These are phyloP conservation scores for Gilbertella persicaria DNA, from an alignment of 371 early-diverging fungal genomes.

Conservation along the genomic window DNA sequence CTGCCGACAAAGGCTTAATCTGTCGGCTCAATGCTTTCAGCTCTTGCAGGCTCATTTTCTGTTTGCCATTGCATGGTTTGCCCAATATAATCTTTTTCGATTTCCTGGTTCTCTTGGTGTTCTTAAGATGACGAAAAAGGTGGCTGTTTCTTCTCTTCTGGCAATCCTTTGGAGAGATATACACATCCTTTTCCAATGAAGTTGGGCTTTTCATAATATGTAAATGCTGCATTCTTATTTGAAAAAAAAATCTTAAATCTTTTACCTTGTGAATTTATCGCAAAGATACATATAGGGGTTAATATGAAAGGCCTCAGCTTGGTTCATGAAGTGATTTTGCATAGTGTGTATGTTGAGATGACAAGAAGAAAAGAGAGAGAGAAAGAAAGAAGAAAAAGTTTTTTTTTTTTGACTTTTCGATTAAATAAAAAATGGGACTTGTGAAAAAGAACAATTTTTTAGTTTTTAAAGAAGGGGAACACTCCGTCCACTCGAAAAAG, in stretches of 20 bases:
- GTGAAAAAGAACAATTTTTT: background rate
- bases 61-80: conserved; percentile 8
- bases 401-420: background rate
- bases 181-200: background rate
- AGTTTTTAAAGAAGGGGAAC: too few relatives aligned
- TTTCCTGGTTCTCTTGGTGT: conserved; percentile 3
- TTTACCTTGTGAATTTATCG: conserved; percentile 1
- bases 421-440: background rate
- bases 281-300: conserved; percentile 12
- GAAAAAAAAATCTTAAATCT: background rate
- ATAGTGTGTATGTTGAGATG: background rate
- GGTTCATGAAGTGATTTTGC: conserved; percentile 3
- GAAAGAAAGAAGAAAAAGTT: background rate
- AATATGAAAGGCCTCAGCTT: conserved; percentile 8
- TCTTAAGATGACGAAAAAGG: background rate
- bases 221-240: too few relatives aligned
- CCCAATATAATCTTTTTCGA: conserved; percentile 8
- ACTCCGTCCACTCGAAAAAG: too few relatives aligned
- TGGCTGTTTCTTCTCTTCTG: conserved; percentile 9
- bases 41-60: conserved; percentile 24
- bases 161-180: conserved; percentile 14
- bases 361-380: background rate
- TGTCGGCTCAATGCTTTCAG: conserved; percentile 28
- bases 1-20: conserved; percentile 3
- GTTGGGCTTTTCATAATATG: background rate